Conservation (phyloP, 202 grass and related monocot genomes). For the Schoenoplectus tabernaemontani region DNA sequence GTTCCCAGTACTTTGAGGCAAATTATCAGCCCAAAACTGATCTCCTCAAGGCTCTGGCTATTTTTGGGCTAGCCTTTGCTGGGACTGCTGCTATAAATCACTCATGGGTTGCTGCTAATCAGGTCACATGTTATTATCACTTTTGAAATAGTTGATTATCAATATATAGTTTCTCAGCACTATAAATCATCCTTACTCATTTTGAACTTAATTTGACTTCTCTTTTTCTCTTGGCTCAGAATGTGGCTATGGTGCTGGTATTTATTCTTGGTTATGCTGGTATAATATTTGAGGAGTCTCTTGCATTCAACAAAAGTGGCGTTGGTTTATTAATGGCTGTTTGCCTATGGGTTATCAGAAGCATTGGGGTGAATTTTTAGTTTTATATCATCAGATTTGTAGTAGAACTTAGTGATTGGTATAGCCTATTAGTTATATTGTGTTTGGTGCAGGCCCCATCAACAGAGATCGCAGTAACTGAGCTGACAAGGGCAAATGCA, state of each 20-base stretch:
- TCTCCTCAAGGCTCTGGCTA: slow-evolving; percentile 65
- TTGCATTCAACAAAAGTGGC: slow-evolving; percentile 97
- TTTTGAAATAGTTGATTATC: background rate
- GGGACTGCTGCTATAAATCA: slow-evolving; percentile 88
- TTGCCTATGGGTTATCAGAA: slow-evolving; percentile 91
- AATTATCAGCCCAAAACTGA: slow-evolving; percentile 86
- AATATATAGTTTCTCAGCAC: background rate
- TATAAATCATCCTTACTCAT: background rate
- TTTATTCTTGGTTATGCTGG: slow-evolving; percentile 88
- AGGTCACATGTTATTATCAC: slow-evolving; percentile 35
- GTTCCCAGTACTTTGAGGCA: slow-evolving; percentile 67
- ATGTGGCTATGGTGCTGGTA: slow-evolving; percentile 85
- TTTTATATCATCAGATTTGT: slow-evolving; percentile 3
- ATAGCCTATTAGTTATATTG: slow-evolving; percentile 4
- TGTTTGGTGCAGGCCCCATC: slow-evolving; percentile 65
- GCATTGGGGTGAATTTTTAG: slow-evolving; percentile 66
- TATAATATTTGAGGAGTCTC: slow-evolving; percentile 93
- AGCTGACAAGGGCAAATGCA: slow-evolving; percentile 52
- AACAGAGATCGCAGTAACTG: slow-evolving; percentile 74
- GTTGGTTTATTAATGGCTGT: slow-evolving; percentile 90
- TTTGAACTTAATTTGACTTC: background rate
- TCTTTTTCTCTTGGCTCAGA: slow-evolving; percentile 44
- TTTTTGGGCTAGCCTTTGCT: slow-evolving; percentile 53
- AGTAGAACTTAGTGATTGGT: background rate
- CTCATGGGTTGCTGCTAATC: slow-evolving; percentile 92